Conservation (phyloP, 2,329 filamentous ascomycete genomes). For the Colletotrichum cereale region DNA sequence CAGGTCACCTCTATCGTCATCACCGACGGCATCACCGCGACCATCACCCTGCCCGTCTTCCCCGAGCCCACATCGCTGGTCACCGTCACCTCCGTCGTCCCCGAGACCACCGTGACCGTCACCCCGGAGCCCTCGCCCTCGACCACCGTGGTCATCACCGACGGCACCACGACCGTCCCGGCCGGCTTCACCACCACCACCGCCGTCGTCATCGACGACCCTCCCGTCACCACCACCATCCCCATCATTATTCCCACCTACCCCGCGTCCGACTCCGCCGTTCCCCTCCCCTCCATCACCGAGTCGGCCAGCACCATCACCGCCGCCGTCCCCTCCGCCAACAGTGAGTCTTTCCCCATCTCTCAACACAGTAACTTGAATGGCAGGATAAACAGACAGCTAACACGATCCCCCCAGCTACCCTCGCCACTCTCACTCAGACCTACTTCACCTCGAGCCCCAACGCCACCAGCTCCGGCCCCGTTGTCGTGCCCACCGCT, state of each 20-base stretch:
- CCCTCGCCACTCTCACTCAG: conserved; percentile 29
- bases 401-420: conserved; percentile 22
- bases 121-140: conserved; percentile 9
- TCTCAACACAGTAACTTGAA: fast-evolving
- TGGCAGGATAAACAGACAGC: neutral
- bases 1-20: conserved; percentile 41
- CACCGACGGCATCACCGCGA: conserved; percentile 42
- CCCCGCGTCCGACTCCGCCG: conserved; percentile 19
- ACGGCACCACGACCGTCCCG: conserved; percentile 29
- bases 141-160: conserved; percentile 22
- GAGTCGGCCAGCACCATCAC: conserved; percentile 1
- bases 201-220: conserved; percentile 9
- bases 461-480: conserved; percentile 46
- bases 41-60: conserved; percentile 42
- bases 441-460: conserved; percentile 40
- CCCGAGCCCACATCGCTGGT: conserved; percentile 32
- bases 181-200: conserved; percentile 30
- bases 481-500: conserved; percentile 48
- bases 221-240: conserved; percentile 26
- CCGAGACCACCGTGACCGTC: conserved; percentile 38
- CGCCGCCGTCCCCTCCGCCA: conserved; percentile 6
- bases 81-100: conserved; percentile 35
- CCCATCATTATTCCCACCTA: conserved; percentile 31
- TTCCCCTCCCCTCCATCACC: conserved; percentile 25
- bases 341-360: conserved; percentile 20